Evolutionary conservation across 129 eudicot genomes (phyloP), one percentile per base, ranked within the genome.

Genomic region (Helianthus tuberosus): DNA sequence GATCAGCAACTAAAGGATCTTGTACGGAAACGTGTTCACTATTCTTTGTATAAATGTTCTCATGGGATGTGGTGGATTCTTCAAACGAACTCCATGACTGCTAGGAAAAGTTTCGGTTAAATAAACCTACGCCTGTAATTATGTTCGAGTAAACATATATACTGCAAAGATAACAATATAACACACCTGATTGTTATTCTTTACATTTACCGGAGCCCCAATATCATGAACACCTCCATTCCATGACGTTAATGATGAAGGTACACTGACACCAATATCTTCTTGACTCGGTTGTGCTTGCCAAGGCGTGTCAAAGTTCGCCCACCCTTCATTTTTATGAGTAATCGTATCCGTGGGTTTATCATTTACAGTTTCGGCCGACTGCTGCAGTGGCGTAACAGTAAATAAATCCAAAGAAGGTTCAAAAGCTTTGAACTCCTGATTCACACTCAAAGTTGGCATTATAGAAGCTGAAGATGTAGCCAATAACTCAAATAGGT

Each of bases 251-350:
- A 79, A 74, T 17, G 86, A 69, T 54, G 80, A 57, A 71, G 88
- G 80, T 47, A 61, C 86, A 62, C 25, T 72, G 75, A 71, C 79
- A 76, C 78, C 43, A 43, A 84, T 49, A 64, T 80, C 80, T 29
- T 71, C 82, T 69, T 76, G 71, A 38, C 66, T 69, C 69, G 88
- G 75, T 59, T 75, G 72, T 38, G 55, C 55, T n/a, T 68, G 80
- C 81, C 79, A 91, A 66, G 91, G 84, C 81, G 76, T 69, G 73
- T 95, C 99, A 87, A 91, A 95, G 61, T 89, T 89, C 8, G 99
- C 99, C 99, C 99, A 95, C 66, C 97, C 99, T 68, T 73, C 94
- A 71, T 88, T 79, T 53, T 73, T 55, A 35, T 80, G 83, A 17
- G 66, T 55, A 27, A 72, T 75, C 20, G 16, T 69, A 58, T 83